These are phyloP conservation scores for Amauroascus niger DNA, from an alignment of 2,329 filamentous ascomycete species.

Conservation along the genomic window DNA sequence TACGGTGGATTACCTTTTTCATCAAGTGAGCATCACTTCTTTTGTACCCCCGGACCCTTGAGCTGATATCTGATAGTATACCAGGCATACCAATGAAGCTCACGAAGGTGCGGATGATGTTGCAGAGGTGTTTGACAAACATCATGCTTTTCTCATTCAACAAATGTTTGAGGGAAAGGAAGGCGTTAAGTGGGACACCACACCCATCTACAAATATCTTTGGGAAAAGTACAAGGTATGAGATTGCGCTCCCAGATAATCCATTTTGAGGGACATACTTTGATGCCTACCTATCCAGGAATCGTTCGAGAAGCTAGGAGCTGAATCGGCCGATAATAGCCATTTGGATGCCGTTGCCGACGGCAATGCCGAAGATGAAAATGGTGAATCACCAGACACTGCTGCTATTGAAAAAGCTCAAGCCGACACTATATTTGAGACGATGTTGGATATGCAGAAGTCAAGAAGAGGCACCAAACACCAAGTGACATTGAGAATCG, in stretches of 20 bases:
- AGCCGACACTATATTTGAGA: conserved; percentile 30
- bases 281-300: conserved; percentile 11
- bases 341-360: conserved; percentile 2
- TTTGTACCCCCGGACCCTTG: background rate
- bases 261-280: background rate
- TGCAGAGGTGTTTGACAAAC: conserved; percentile 39
- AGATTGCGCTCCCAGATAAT: background rate
- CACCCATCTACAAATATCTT: conserved; percentile 37
- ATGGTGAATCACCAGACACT: conserved; percentile 13
- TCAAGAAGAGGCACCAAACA: conserved; percentile 29
- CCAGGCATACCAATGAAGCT: conserved; percentile 34
- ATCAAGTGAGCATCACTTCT: conserved; percentile 28
- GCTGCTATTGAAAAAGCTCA: conserved; percentile 25
- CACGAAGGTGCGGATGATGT: conserved; percentile 39
- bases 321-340: conserved; percentile 8
- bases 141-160: conserved; percentile 38
- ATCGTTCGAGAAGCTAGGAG: conserved; percentile 11
- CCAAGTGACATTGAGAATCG: conserved; percentile 31
- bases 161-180: conserved; percentile 41
- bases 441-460: conserved; percentile 33
- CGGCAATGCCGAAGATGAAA: conserved; percentile 14
- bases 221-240: conserved; percentile 36
- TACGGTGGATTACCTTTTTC: conserved; percentile 32
- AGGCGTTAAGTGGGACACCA: conserved; percentile 37
- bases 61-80: conserved; percentile 26